Base-by-base conservation (phyloP, 352 stramenopile species). In the Aphanomyces cochlioides region DNA sequence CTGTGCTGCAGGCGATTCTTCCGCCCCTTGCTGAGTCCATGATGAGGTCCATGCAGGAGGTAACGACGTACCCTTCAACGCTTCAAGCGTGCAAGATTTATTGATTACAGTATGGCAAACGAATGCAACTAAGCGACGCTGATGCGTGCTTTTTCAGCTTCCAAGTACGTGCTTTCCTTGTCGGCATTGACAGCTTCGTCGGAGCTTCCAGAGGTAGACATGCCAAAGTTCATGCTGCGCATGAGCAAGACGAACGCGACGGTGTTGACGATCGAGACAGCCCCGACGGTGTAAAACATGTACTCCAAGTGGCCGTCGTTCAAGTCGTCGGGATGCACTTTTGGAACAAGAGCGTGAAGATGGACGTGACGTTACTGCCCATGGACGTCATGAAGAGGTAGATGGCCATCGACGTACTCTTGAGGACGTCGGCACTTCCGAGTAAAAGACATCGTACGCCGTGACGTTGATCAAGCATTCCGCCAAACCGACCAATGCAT, bases 221-320 rank as follows among this genome's bases (percentile, higher is more conserved):
- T 85, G 39, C 79, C 79, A 60, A 89, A 86, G 56, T 86, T 73
- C 80, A 87, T 85, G 69, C 81, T 79, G 28, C 68, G 67, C 76
- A 88, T 88, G 40, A 81, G 73, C 40, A 76, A 45, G 12, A 82
- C 67, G 68, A 83, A 90, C 17, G 73, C 73, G 50, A 84, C 28
- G 64, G 86, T 70, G 75, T 87, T 90, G 48, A 87, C 68, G n/a
- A 85, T 36, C 38, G 76, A 81, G 41, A 87, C 69, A n/a, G 48
- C 70, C 2, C 72, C 81, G 47, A 88, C 74, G 0, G 74, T 75
- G 73, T 85, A 90, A 73, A 87, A 86, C 79, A 90, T 85, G 74
- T 88, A 88, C 78, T 90, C 82, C 39, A 90, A 68, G 73, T 88
- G 67, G 69, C 76, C 75, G 54, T 86, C 73, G 74, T 90, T 90